phyloP scores from a whole-genome alignment of 2,329 filamentous ascomycete genomes.

The Penicillium decumbens region DNA sequence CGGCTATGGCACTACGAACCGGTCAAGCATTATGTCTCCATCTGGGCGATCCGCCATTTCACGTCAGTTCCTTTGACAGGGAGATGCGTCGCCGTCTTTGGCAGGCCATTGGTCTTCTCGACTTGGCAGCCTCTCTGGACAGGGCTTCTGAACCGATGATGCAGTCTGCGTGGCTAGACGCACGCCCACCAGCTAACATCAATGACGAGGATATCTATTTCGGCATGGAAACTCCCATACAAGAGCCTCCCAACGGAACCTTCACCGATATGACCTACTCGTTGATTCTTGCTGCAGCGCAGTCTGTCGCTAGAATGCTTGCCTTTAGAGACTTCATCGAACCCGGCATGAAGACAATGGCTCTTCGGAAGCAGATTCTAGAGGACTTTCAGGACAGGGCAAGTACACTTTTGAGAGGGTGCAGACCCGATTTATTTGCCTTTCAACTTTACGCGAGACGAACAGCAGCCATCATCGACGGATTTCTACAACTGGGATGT shows the following conservation, averaged over 20 bases:
- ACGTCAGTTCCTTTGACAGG: conserved; percentile 26
- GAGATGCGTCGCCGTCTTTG: conserved; percentile 33
- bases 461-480: conserved; percentile 20
- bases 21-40: conserved; percentile 32
- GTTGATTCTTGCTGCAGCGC: conserved; percentile 22
- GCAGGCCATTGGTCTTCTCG: conserved; percentile 29
- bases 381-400: conserved; percentile 23
- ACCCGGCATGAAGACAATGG: conserved; percentile 20
- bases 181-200: conserved; percentile 25
- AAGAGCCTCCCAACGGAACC: conserved; percentile 13
- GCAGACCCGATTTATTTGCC: conserved; percentile 17
- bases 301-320: conserved; percentile 21
- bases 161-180: conserved; percentile 27
- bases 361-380: conserved; percentile 24
- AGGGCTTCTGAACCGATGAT: conserved; percentile 35
- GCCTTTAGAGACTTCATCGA: conserved; percentile 26
- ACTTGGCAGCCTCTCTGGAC: conserved; percentile 28
- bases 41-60: conserved; percentile 27
- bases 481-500: conserved; percentile 27
- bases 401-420: conserved; percentile 17
- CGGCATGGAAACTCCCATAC: conserved; percentile 18
- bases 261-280: conserved; percentile 31
- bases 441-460: conserved; percentile 28
- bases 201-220: conserved; percentile 30
- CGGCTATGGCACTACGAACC: conserved; percentile 30